Conservation (phyloP, 768 basidiomycete genomes). For the Kwoniella europaea region DNA sequence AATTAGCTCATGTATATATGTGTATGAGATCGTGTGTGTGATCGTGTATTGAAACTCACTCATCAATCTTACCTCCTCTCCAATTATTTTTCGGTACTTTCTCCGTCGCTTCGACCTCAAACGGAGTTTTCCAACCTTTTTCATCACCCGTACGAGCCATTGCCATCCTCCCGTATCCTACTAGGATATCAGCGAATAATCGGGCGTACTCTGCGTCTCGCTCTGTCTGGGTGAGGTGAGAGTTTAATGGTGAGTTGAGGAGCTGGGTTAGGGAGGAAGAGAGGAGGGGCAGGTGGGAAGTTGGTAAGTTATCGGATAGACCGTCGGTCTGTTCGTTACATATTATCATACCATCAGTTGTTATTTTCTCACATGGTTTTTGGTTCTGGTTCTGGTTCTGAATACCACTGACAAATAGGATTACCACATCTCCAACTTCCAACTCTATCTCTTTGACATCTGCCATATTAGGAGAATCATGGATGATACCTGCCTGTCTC, state of each 20-base stretch:
- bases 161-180: constrained; percentile 53
- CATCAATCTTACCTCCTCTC: constrained; percentile 58
- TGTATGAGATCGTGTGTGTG: not conserved
- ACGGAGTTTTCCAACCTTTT: constrained; percentile 54
- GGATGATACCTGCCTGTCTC: constrained; percentile 29
- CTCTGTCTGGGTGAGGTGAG: constrained; percentile 45
- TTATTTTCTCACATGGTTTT: not conserved
- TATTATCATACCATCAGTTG: not conserved
- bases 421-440: constrained; percentile 50
- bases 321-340: constrained; percentile 54
- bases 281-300: constrained; percentile 46
- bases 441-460: constrained; percentile 47
- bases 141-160: constrained; percentile 55
- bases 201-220: constrained; percentile 43
- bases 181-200: constrained; percentile 54
- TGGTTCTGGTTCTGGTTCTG: not conserved
- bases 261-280: constrained; percentile 37
- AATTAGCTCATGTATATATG: not conserved
- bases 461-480: constrained; percentile 46
- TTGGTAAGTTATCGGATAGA: constrained; percentile 56
- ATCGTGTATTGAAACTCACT: constrained; percentile 42
- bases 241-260: constrained; percentile 41
- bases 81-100: constrained; percentile 44
- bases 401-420: constrained; percentile 52
- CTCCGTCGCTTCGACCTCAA: constrained; percentile 55